Base-by-base conservation (phyloP, 495 filamentous ascomycete species). In the Xylaria cubensis region DNA sequence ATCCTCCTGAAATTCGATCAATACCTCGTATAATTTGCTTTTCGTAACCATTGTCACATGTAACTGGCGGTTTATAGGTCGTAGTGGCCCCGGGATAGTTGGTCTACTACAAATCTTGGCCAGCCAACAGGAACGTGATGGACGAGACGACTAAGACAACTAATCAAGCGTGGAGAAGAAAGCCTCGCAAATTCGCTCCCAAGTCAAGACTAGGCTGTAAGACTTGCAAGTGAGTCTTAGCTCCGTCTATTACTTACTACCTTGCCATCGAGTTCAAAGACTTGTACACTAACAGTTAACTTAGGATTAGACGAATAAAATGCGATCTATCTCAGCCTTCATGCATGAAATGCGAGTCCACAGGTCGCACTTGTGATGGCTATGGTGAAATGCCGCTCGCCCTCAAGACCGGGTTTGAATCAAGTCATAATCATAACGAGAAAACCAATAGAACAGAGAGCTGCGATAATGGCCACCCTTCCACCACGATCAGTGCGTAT, bases 161-260 rank as follows among this genome's bases (percentile, higher is more conserved):
- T 32, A 75, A 64, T 67, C 70, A 75, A 67, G 67, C 74, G 29
- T 81, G 78, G 78, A 81, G 79, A 72, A 77, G 66, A 66, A 76
- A 73, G 55, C 76, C 78, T 74, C 78, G 78, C 64, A 78, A 75
- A 48, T 81, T 80, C 46, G 73, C 79, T 70, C 75, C 79, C 58
- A 81, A 81, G 72, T 81, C 78, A 65, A 80, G 70, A 74, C 73
- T 76, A 32, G 79, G 78, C 51, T 81, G 78, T 70, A 80, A 80
- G 75, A 81, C 79, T 50, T 81, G 79, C 79, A 81, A 81, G 79
- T 80, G 71, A 76, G 79, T 80, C 65, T 51, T n/a, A 39, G 34
- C 24, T 69, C 56, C 13, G 24, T 65, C 10, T 61, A 36, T n/a
- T n/a, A n/a, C n/a, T 53, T 59, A 36, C 39, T 15, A 21, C 55